Conservation (phyloP, 306 rosid genomes). For the Hippophae tibetana region DNA sequence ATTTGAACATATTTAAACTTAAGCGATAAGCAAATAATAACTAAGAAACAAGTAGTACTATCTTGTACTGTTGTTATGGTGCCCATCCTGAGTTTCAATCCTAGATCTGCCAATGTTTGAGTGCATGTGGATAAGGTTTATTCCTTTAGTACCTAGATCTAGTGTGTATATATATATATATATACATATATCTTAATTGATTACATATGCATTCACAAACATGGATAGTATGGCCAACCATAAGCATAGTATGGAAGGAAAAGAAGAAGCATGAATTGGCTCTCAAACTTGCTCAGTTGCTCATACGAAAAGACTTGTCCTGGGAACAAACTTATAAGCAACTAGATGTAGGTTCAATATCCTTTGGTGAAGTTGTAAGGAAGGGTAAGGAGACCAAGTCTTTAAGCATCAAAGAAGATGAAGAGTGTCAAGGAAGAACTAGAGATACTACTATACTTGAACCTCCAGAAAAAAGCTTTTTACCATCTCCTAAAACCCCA, state of each 20-base stretch:
- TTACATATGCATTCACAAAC: neutral
- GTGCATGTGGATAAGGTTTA: no score
- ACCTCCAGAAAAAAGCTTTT: no score
- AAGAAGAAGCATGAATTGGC: slow-evolving; percentile 13
- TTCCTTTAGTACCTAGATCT: no score
- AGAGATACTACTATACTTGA: neutral
- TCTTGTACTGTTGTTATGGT: no score
- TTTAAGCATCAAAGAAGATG: neutral
- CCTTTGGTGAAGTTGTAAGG: neutral
- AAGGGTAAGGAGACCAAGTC: neutral
- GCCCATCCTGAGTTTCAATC: no score
- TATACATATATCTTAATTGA: no score
- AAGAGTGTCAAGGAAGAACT: neutral
- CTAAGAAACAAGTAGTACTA: no score
- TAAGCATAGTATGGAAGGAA: neutral
- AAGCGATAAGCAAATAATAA: no score
- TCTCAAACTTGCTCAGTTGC: slow-evolving; percentile 5
- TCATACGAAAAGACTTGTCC: neutral
- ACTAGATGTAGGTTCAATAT: neutral
- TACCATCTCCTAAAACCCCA: slow-evolving; percentile 12
- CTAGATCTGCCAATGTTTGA: no score
- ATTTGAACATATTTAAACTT: no score
- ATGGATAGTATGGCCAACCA: slow-evolving; percentile 7
- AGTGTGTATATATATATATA: no score
- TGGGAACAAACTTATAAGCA: neutral